Evolutionary conservation across 345 rosid species (phyloP), one percentile per base, ranked within the genome.

Genomic region (Sapria himalayana): DNA sequence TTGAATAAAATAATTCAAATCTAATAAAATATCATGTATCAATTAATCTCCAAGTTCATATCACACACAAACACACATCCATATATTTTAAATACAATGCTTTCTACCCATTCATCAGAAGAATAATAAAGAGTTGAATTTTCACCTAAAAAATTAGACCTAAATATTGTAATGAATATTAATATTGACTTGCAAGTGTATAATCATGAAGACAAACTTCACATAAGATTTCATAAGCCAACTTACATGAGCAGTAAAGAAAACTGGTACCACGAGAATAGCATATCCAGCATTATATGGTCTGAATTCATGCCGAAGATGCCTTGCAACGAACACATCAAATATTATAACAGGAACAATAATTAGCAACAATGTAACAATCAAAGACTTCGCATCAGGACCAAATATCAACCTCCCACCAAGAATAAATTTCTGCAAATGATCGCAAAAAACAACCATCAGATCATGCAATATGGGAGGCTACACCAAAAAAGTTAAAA

Each of bases 401-500:
- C 98, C 98, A 59, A 89, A 89, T 46, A 89, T 74, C 66, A 89
- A 57, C 56, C 98, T 79, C 57, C 95, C 98, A 56, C 76, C 74
- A 57, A 89, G 60, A 41, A 85, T 49, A 60, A 85, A 85, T 42
- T 70, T 82, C 94, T 86, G 85, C 41, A 64, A 39, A 57, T 39
- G 19, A 60, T 21, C 20, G 38, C 40, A 3, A 49, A 47, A 33
- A 40, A 21, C 35, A 29, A 35, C 5, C 16, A 48, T 44, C 40
- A 50, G 33, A 36, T 11, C 9, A n/a, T n/a, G n/a, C n/a, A n/a
- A n/a, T n/a, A n/a, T n/a, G n/a, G n/a, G n/a, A 11, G 3, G 14
- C 11, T 32, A 10, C 14, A n/a, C 11, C 36, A 32, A 4, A 3
- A 32, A n/a, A n/a, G n/a, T n/a, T n/a, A n/a, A n/a, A n/a, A n/a